Evolutionary conservation across 805 yeast species (phyloP).

Genomic region (Nakazawaea anatomiae): DNA sequence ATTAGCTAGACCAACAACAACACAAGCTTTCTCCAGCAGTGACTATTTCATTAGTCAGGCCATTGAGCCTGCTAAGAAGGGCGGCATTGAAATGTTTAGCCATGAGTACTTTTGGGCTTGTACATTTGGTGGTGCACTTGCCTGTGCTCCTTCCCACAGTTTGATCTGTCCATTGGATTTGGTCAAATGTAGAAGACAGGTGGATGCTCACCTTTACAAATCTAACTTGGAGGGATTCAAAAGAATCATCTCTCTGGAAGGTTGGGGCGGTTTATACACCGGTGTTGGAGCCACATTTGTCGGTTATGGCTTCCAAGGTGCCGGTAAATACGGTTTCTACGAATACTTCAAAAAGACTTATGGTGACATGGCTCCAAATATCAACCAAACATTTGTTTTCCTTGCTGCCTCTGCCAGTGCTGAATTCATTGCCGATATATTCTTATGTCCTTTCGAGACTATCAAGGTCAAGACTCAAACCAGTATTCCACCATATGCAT

Average conservation of each 20-base stretch:
- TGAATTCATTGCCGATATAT: slow-evolving; percentile 86
- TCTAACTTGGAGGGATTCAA: slow-evolving; percentile 81
- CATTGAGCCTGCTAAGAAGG: slow-evolving; percentile 4
- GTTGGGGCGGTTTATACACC: slow-evolving; percentile 69
- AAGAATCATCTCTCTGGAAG: slow-evolving; percentile 67
- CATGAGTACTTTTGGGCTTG: slow-evolving; percentile 67
- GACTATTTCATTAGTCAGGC: slow-evolving; percentile 5
- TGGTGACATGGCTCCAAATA: slow-evolving; percentile 52
- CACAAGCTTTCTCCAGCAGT: background rate
- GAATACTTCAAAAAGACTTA: slow-evolving; percentile 84
- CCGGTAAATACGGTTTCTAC: slow-evolving; percentile 95
- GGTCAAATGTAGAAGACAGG: slow-evolving; percentile 92
- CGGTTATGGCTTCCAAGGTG: slow-evolving; percentile 95
- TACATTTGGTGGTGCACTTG: slow-evolving; percentile 72
- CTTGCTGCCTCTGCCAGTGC: slow-evolving; percentile 89
- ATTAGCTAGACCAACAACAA: background rate
- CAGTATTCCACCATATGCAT: slow-evolving; percentile 80
- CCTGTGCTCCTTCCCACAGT: slow-evolving; percentile 97
- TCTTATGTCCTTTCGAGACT: slow-evolving; percentile 91
- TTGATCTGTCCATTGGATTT: slow-evolving; percentile 89
- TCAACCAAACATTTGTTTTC: slow-evolving; percentile 66
- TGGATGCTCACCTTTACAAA: slow-evolving; percentile 63
- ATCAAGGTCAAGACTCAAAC: slow-evolving; percentile 94
- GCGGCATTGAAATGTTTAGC: slow-evolving; percentile 46
- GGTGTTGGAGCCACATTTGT: slow-evolving; percentile 90